Percentiles rank a stretch among this genome's conserved stretches.
Evolutionary conservation across 345 rosid genomes (phyloP).

Genomic region (Citrus sp.): DNA sequence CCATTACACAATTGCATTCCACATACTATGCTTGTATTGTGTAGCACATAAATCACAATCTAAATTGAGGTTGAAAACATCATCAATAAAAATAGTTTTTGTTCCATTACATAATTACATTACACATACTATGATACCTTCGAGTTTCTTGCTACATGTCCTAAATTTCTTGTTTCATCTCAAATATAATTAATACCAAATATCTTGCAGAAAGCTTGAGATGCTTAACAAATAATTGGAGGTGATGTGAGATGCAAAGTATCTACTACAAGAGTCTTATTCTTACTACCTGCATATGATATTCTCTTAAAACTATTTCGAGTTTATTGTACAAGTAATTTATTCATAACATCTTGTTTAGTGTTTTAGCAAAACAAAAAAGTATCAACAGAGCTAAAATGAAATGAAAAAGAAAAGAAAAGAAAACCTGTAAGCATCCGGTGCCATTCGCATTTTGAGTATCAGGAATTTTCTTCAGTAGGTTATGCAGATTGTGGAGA

Average conservation of each 20-base stretch:
- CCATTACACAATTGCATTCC: neutral
- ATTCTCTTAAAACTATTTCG: no score
- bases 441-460: neutral
- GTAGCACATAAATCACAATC: neutral
- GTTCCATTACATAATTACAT: no score
- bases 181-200: no score
- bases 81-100: neutral
- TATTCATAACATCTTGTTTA: neutral
- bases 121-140: no score
- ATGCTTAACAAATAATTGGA: no score
- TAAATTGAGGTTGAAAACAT: neutral
- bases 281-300: no score
- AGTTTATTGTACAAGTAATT: neutral
- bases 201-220: no score
- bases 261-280: no score
- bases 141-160: no score
- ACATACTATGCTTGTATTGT: neutral
- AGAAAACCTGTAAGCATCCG: neutral
- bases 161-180: no score
- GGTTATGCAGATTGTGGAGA: neutral
- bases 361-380: neutral
- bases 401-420: neutral
- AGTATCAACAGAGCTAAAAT: neutral
- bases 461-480: neutral
- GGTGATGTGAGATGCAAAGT: no score